Conservation (phyloP, 768 basidiomycete genomes). For the Jaapia argillacea region DNA sequence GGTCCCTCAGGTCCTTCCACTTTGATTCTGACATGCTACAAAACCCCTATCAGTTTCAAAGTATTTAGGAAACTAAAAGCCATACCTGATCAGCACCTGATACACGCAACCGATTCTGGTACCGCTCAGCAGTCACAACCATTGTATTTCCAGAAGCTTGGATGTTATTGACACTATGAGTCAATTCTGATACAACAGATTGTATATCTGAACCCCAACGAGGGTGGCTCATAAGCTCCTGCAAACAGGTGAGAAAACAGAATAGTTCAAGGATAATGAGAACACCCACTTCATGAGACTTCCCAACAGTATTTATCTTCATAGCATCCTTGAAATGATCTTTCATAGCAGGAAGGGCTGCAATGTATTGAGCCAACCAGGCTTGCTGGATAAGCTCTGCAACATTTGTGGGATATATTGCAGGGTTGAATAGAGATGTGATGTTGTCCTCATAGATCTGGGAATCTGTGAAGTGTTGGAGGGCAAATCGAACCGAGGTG, state of each 20-base stretch:
- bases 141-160: neutral
- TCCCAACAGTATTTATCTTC: conserved; percentile 33
- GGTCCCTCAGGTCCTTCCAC: conserved; percentile 14
- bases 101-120: no score
- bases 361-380: conserved; percentile 26
- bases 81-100: no score
- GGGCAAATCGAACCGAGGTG: conserved; percentile 24
- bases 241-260: neutral
- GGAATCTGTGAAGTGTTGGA: neutral
- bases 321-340: conserved; percentile 30
- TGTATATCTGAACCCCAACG: neutral
- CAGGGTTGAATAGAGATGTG: conserved; percentile 9
- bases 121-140: neutral
- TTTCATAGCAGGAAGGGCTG: conserved; percentile 29
- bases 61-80: neutral
- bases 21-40: conserved; percentile 9
- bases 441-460: conserved; percentile 14
- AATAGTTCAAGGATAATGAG: neutral
- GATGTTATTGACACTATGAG: neutral
- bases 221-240: no score
- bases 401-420: conserved; percentile 5
- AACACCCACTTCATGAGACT: conserved; percentile 26
- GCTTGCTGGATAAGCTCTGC: conserved; percentile 14
- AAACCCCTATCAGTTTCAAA: neutral
- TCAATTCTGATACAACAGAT: neutral